These are phyloP conservation scores for Penicillium sp. DNA, from an alignment of 2,329 filamentous ascomycete genomes.

Conservation along the genomic window DNA sequence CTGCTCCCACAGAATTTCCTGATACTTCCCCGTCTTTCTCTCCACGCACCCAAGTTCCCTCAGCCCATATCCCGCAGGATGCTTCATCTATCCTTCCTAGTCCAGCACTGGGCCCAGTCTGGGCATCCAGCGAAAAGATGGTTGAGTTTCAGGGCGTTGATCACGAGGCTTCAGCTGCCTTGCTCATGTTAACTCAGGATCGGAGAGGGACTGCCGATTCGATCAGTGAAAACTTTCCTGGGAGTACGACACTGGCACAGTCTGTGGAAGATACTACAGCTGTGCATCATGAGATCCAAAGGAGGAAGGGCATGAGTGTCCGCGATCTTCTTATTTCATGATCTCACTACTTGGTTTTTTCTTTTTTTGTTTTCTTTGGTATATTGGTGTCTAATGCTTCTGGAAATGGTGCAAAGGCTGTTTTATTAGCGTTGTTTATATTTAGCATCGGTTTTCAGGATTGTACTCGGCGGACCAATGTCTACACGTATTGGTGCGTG, in stretches of 20 bases:
- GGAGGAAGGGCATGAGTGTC: slow-evolving; percentile 54
- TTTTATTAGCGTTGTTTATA: background rate
- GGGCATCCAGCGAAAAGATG: slow-evolving; percentile 21
- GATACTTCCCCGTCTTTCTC: slow-evolving; percentile 36
- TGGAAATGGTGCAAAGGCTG: background rate
- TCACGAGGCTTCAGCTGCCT: slow-evolving; percentile 78
- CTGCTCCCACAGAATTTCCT: slow-evolving; percentile 19
- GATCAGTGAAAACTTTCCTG: slow-evolving; percentile 24
- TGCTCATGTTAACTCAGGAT: slow-evolving; percentile 84
- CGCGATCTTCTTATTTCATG: slow-evolving; percentile 54
- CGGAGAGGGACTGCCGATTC: slow-evolving; percentile 54
- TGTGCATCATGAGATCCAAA: slow-evolving; percentile 22
- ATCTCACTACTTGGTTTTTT: background rate
- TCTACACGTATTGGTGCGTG: background rate
- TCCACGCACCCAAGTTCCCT: slow-evolving; percentile 29
- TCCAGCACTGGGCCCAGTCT: slow-evolving; percentile 34
- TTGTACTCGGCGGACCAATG: background rate
- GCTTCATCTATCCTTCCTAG: slow-evolving; percentile 37
- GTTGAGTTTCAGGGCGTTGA: slow-evolving; percentile 48
- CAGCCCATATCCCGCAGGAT: slow-evolving; percentile 21
- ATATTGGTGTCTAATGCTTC: background rate
- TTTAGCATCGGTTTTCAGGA: background rate
- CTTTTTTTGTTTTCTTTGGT: slow-evolving; percentile 1
- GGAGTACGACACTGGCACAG: background rate
- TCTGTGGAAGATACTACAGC: slow-evolving; percentile 5